Conservation (phyloP, 345 rosid species). For the Gossypium thurberi region DNA sequence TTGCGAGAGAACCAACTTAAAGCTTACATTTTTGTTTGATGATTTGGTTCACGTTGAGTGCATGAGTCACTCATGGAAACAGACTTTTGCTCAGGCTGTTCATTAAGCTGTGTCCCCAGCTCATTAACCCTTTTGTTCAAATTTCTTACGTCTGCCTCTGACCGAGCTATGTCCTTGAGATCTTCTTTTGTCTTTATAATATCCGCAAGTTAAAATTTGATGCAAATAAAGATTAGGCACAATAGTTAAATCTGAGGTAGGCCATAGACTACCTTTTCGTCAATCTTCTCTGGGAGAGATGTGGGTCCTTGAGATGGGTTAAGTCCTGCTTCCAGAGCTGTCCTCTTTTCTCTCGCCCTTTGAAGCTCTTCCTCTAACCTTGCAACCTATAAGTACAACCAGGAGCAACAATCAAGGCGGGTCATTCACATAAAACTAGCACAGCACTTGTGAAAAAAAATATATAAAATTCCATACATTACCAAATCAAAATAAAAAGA, state of each 20-base stretch:
- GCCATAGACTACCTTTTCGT: slow-evolving; percentile 50
- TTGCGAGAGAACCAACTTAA: not conserved
- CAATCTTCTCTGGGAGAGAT: slow-evolving; percentile 31
- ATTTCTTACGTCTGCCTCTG: slow-evolving; percentile 54
- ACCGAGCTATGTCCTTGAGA: slow-evolving; percentile 52
- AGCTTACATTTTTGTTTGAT: slow-evolving; percentile 39
- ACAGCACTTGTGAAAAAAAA: not conserved
- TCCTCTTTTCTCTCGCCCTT: slow-evolving; percentile 59
- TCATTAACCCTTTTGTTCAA: slow-evolving; percentile 58
- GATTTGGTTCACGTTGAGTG: slow-evolving; percentile 27
- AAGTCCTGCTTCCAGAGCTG: slow-evolving; percentile 61
- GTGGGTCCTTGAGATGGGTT: slow-evolving; percentile 32
- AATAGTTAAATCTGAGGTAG: slow-evolving; percentile 8
- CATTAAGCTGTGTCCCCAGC: slow-evolving; percentile 44
- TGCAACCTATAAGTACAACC: slow-evolving; percentile 49
- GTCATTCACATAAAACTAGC: not conserved
- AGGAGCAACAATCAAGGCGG: not conserved
- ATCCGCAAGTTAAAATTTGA: slow-evolving; percentile 20
- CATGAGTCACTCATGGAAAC: slow-evolving; percentile 32
- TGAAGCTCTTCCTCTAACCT: slow-evolving; percentile 74
- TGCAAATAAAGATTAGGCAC: slow-evolving; percentile 13
- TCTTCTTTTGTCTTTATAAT: slow-evolving; percentile 51
- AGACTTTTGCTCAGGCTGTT: slow-evolving; percentile 32
- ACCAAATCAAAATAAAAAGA: not conserved
- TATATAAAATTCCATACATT: not conserved